Conservation (phyloP, 2,329 filamentous ascomycete genomes). For the Penicillium brevicompactum region DNA sequence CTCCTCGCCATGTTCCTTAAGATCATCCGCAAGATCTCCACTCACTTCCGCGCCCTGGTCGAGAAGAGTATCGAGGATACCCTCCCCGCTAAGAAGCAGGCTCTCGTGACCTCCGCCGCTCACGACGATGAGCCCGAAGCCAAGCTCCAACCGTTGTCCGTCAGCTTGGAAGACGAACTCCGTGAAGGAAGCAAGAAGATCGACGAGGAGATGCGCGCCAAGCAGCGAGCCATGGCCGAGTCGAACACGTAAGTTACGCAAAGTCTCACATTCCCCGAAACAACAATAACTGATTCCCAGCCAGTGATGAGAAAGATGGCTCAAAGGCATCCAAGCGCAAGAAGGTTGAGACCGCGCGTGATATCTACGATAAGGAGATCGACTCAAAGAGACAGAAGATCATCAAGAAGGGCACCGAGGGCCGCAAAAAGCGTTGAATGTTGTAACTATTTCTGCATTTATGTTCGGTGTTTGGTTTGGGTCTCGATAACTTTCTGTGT, state of each 20-base stretch:
- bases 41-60: conserved; percentile 74
- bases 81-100: conserved; percentile 59
- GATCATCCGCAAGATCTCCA: conserved; percentile 82
- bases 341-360: conserved; percentile 58
- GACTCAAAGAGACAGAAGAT: conserved; percentile 48
- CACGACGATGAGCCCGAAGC: conserved; percentile 67
- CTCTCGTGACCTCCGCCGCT: conserved; percentile 49
- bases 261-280: conserved; percentile 17
- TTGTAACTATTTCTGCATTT: conserved; percentile 12
- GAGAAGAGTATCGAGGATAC: conserved; percentile 71
- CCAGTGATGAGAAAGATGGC: conserved; percentile 50
- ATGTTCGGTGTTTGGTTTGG: conserved; percentile 15
- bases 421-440: conserved; percentile 27
- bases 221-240: conserved; percentile 87
- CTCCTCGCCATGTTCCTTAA: conserved; percentile 97
- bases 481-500: conserved; percentile 4
- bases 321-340: conserved; percentile 77
- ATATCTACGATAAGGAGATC: conserved; percentile 49
- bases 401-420: conserved; percentile 48
- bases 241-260: conserved; percentile 71
- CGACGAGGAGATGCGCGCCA: conserved; percentile 69
- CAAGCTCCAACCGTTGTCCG: conserved; percentile 70
- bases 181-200: conserved; percentile 80
- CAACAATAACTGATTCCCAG: conserved; percentile 45
- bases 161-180: conserved; percentile 76